Base-by-base conservation (phyloP, 331 rosid species). In the Dryas integrifolia region DNA sequence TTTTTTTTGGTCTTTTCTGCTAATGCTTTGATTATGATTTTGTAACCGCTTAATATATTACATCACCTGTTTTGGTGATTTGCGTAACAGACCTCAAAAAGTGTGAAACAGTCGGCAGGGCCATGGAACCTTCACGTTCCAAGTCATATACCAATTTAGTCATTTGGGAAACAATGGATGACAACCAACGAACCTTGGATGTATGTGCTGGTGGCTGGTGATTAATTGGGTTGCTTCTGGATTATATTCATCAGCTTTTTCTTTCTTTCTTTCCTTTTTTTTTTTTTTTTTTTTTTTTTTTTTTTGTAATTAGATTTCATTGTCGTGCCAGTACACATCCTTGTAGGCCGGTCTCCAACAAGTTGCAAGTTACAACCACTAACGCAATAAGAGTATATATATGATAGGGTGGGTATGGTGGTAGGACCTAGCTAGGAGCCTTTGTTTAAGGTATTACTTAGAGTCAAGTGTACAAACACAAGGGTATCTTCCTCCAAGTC, bases 121-220 rank as follows among this genome's bases (percentile, higher is more conserved):
- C 44, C 40, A 15, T 21, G 55, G 74, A 70, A 70, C 15, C 51
- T 69, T 69, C 74, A 53, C 1, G 41, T 40, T 30, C 64, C 74
- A 13, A 35, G 38, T 30, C 66, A 38, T 30, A 30, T 30, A 30
- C 35, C 35, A 30, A 30, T 30, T 30, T 30, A 0, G 35, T 30
- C 35, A 30, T 30, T 30, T 30, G 35, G 35, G 35, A 30, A 30
- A 30, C 35, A 30, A 30, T 30, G 35, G 35, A 30, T 30, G 35
- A 30, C 35, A 30, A 30, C 35, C 2, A 30, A 30, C 3, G 35
- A 30, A 30, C 35, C 35, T 30, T 30, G 35, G 35, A 30, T 30
- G 35, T 21, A 21, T 30, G 35, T 30, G 35, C 3, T 30, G 2
- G 1, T 21, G 35, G 0, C 35, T 30, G 35, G 35, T 30, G 35